Percentiles rank a stretch among this genome's conserved stretches.
Evolutionary conservation across 108 stramenopile genomes (phyloP).

Genomic region (Skeletonema grethae): DNA sequence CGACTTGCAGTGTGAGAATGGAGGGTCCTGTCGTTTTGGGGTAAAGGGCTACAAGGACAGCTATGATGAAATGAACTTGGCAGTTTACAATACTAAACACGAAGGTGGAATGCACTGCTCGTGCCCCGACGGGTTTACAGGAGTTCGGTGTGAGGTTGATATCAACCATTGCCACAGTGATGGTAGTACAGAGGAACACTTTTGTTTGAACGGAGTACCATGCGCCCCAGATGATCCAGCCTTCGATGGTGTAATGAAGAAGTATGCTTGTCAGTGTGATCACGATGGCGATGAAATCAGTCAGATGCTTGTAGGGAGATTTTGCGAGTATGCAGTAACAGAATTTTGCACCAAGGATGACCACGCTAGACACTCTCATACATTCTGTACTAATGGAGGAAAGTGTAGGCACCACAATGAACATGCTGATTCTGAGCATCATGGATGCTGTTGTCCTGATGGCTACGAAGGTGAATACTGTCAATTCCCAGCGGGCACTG

Average conservation of each 20-base stretch:
- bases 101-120: slow-evolving; percentile 64
- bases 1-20: slow-evolving; percentile 33
- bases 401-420: slow-evolving; percentile 34
- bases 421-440: slow-evolving; percentile 30
- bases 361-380: slow-evolving; percentile 15
- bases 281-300: slow-evolving; percentile 9
- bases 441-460: slow-evolving; percentile 45
- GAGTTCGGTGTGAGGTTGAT: slow-evolving; percentile 63
- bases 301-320: slow-evolving; percentile 37
- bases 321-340: slow-evolving; percentile 48
- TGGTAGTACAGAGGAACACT: slow-evolving; percentile 28
- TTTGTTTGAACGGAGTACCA: slow-evolving; percentile 56
- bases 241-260: slow-evolving; percentile 18
- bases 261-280: slow-evolving; percentile 33
- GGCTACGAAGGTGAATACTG: slow-evolving; percentile 47
- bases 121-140: slow-evolving; percentile 59
- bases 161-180: slow-evolving; percentile 43
- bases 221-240: slow-evolving; percentile 32
- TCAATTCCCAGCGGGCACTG: slow-evolving; percentile 29
- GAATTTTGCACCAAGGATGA: slow-evolving; percentile 38
- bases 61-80: slow-evolving; percentile 24
- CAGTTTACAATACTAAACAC: slow-evolving; percentile 16
- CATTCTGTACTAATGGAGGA: slow-evolving; percentile 46
- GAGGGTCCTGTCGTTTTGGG: slow-evolving; percentile 44
- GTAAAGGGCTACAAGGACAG: slow-evolving; percentile 45